Conservation (phyloP, 768 basidiomycete genomes). For the Pulveroboletus sp. region DNA sequence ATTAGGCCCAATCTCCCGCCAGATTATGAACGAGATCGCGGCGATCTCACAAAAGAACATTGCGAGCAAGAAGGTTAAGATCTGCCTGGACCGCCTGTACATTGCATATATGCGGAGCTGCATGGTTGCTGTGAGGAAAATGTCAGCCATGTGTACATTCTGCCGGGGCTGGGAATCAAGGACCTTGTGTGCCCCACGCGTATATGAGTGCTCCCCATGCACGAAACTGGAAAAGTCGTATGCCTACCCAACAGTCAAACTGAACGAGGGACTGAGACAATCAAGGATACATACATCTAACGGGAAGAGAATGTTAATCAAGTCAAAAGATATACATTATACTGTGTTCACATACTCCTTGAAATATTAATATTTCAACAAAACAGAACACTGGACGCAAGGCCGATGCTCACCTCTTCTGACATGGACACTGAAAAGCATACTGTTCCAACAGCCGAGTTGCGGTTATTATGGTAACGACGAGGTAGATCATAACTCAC, state of each 20-base stretch:
- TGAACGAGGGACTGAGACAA: neutral
- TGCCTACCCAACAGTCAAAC: constrained; percentile 14
- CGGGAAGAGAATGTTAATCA: neutral
- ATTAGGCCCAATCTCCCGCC: constrained; percentile 21
- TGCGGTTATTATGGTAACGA: neutral
- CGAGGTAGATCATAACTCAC: constrained; percentile 10
- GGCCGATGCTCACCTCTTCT: constrained; percentile 10
- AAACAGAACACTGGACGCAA: neutral
- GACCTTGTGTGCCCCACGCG: constrained; percentile 31
- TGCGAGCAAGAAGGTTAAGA: constrained; percentile 16
- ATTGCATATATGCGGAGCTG: constrained; percentile 32
- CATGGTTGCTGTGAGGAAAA: constrained; percentile 24
- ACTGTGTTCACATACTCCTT: constrained; percentile 21
- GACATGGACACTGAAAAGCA: constrained; percentile 18
- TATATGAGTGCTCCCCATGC: constrained; percentile 30
- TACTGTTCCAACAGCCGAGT: constrained; percentile 9
- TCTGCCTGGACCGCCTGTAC: constrained; percentile 24
- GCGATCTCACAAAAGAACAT: constrained; percentile 22
- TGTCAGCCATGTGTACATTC: constrained; percentile 2
- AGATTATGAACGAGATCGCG: constrained; percentile 24
- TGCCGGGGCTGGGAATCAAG: neutral
- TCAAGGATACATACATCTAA: constrained; percentile 19
- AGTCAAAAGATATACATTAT: neutral
- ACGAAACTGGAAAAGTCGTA: constrained; percentile 27
- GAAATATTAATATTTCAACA: neutral